A percentile compares a stretch with the other conserved stretches of the same genome.
Evolutionary conservation across 23 red algal species (phyloP).

Genomic region (Gracilaria domingensis): DNA sequence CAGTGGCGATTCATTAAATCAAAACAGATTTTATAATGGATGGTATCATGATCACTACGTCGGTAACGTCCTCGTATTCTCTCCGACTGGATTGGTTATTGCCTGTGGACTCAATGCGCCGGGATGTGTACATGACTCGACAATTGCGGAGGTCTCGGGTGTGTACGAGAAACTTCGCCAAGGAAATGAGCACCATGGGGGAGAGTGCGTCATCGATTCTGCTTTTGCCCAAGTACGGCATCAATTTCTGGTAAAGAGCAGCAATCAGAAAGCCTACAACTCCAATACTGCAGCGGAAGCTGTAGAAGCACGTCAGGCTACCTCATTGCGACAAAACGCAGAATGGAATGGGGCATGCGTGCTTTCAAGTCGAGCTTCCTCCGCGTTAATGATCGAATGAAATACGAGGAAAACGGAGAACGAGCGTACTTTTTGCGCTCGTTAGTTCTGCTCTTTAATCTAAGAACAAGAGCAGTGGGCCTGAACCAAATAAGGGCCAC

Average conservation of each 20-base stretch:
- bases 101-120: slow-evolving; percentile 42
- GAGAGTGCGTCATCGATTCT: slow-evolving; percentile 25
- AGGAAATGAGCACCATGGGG: neutral
- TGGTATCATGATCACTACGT: slow-evolving; percentile 45
- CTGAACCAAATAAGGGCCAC: too few species aligned
- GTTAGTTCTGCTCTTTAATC: too few species aligned
- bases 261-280: neutral
- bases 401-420: neutral
- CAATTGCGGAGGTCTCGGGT: slow-evolving; percentile 7
- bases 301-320: neutral
- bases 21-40: slow-evolving; percentile 49
- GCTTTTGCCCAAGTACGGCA: neutral
- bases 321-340: neutral
- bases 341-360: slow-evolving; percentile 28
- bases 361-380: neutral
- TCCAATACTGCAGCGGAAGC: neutral
- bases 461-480: too few species aligned
- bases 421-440: too few species aligned
- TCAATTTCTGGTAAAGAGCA: slow-evolving; percentile 16
- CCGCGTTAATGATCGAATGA: neutral
- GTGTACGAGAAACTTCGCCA: slow-evolving; percentile 26
- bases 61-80: slow-evolving; percentile 30
- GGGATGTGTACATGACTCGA: slow-evolving; percentile 22
- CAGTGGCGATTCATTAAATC: neutral
- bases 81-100: slow-evolving; percentile 27